phyloP scores from a whole-genome alignment of 208 protist species.

The Acanthamoeba culbertsoni region DNA sequence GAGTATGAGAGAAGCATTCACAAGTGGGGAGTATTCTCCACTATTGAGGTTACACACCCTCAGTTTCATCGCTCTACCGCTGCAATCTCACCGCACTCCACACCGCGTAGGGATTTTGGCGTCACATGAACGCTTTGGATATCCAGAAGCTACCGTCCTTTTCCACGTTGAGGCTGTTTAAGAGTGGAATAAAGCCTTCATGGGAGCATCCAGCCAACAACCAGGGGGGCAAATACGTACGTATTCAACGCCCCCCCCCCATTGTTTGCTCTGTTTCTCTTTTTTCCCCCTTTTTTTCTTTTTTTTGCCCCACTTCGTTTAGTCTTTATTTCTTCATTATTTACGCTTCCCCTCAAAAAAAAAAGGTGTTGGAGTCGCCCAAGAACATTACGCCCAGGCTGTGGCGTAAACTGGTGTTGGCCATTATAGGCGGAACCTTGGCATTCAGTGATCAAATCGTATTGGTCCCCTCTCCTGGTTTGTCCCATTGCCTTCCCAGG shows the following conservation, averaged over 20 bases:
- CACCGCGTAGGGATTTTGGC: constrained; percentile 19
- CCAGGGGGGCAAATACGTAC: constrained; percentile 32
- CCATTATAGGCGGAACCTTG: background rate
- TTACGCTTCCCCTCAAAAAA: background rate
- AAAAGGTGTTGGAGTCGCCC: constrained; percentile 5
- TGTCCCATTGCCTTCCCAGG: background rate
- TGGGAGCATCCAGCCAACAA: constrained; percentile 51
- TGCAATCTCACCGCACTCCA: background rate
- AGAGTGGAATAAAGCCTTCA: constrained; percentile 28
- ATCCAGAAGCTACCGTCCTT: constrained; percentile 2
- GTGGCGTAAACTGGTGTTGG: constrained; percentile 8
- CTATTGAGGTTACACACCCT: background rate
- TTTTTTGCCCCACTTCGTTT: background rate
- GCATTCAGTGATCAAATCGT: background rate
- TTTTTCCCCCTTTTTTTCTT: background rate
- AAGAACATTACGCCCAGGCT: constrained; percentile 1
- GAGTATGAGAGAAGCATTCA: constrained; percentile 5
- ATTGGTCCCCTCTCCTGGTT: background rate
- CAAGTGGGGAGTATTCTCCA: background rate
- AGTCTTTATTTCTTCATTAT: too few relatives aligned
- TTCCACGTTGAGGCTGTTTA: constrained; percentile 27
- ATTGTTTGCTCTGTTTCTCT: background rate
- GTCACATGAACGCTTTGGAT: constrained; percentile 37
- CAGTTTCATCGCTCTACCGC: background rate
- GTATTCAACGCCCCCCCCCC: background rate